Evolutionary conservation across 2,329 filamentous ascomycete genomes (phyloP), one percentile per base, ranked within the genome.

Genomic region (Sporothrix protearum): DNA sequence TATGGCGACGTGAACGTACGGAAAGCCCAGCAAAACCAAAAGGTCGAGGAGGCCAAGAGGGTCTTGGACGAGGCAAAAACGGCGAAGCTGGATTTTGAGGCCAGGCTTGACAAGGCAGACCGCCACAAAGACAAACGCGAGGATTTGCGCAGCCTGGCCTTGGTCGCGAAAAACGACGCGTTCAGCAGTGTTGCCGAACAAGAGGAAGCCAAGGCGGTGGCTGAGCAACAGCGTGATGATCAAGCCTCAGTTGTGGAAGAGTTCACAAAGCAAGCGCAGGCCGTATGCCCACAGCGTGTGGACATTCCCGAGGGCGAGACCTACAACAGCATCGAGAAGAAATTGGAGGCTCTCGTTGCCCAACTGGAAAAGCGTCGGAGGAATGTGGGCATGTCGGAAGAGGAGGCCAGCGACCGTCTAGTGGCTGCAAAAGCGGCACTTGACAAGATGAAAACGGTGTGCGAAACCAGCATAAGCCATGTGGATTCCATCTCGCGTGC

Each of bases 251-350:
- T 80, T 47, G 85, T 93, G 36, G 78, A 83, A 33, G 82, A 86
- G 1, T 90, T 87, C 75, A 87, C 77, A 16, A 78, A 80, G 51
- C 81, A 89, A 74, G 92, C 91, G 22, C 80, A 80, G 45, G 73
- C 81, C 12, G 81, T 90, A 55, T 87, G 83, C 39, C 80, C 83
- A 0, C 79, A 82, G 33, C 86, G 92, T 42, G 87, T 92, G 69
- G 80, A 85, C 49, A 85, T 94, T 47, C 86, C 88, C 4, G 85
- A 88, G 69, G 88, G 86, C 5, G 90, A 93, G 77, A 93, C 89
- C 0, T 79, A 85, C 55, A 78, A 81, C 14, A 89, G 84, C 70
- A 83, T 90, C 25, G 82, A 85, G 74, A 82, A 80, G 70, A 86
- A 88, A 77, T 86, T 86, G 72, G 76, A 85, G 0, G 85, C 84